These are phyloP conservation scores for Pistacia atlantica DNA, from an alignment of 345 rosid species.

Conservation along the genomic window DNA sequence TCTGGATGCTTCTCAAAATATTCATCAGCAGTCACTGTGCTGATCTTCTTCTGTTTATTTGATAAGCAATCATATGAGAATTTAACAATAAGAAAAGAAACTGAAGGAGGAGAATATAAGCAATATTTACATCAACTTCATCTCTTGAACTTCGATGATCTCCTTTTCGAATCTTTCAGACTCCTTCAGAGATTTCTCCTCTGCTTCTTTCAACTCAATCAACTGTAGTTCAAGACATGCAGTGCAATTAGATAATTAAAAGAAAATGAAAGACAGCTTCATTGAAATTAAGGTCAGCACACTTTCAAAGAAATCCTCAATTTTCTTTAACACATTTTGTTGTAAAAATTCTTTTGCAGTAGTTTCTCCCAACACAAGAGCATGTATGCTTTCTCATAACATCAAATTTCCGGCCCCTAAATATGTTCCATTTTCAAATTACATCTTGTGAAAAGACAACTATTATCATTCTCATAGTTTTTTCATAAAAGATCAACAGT, in stretches of 20 bases:
- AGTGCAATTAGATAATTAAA: background rate
- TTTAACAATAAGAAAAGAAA: background rate
- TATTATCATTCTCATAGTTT: background rate
- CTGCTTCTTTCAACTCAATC: constrained; percentile 86
- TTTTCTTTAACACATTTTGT: background rate
- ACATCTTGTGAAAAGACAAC: background rate
- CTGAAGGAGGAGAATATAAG: background rate
- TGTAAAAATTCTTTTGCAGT: too few species aligned
- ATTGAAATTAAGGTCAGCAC: too few species aligned
- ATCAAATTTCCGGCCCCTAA: too few species aligned
- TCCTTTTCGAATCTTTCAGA: constrained; percentile 80
- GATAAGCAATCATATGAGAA: constrained; percentile 12
- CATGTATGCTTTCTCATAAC: too few species aligned
- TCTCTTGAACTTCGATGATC: constrained; percentile 77
- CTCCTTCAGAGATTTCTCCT: constrained; percentile 73
- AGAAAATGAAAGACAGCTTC: background rate
- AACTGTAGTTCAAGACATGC: constrained; percentile 35
- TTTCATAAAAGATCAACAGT: background rate
- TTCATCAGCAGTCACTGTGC: constrained; percentile 94
- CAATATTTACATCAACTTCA: constrained; percentile 49
- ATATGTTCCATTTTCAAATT: too few species aligned
- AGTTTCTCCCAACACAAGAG: too few species aligned
- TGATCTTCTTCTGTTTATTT: constrained; percentile 65
- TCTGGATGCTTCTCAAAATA: constrained; percentile 93
- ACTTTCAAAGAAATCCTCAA: background rate